A percentile compares a stretch with the other conserved stretches of the same genome.
Evolutionary conservation across 2,329 filamentous ascomycete genomes (phyloP).

Genomic region (Pseudogymnoascus sp.): DNA sequence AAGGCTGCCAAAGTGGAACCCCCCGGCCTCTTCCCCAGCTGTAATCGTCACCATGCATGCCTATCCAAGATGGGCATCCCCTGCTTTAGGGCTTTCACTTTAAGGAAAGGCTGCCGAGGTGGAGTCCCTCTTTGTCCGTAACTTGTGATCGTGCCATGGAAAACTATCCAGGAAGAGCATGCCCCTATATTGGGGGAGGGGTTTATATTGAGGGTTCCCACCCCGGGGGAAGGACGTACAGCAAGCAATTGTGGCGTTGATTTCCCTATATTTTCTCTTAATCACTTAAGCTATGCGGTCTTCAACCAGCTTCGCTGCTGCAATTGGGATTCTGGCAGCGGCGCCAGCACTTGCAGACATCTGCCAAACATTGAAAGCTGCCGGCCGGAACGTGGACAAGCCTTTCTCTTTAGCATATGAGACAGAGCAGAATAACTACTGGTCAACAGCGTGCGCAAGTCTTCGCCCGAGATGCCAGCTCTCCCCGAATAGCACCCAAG

Average conservation of each 20-base stretch:
- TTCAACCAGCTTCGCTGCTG: background rate
- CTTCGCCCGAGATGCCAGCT: conserved; percentile 42
- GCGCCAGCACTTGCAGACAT: background rate
- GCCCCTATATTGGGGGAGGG: background rate
- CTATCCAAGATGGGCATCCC: background rate
- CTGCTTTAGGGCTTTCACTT: background rate
- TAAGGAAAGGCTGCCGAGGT: background rate
- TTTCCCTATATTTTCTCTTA: background rate
- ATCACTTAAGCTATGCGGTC: background rate
- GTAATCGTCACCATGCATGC: background rate
- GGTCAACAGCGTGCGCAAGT: conserved; percentile 37
- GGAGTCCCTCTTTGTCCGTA: background rate
- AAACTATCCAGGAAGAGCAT: background rate
- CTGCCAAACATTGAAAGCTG: background rate
- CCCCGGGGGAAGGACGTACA: background rate
- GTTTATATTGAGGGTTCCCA: background rate
- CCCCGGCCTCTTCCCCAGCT: background rate
- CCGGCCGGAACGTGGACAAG: background rate
- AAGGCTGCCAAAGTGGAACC: background rate
- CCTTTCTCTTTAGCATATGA: conserved; percentile 30
- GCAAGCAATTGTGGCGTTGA: background rate
- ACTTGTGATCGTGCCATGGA: background rate
- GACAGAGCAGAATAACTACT: conserved; percentile 36
- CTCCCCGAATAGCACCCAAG: conserved; percentile 39
- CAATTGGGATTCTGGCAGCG: background rate